Base-by-base conservation (phyloP, 2,329 filamentous ascomycete genomes). In the Phialophora macrospora region DNA sequence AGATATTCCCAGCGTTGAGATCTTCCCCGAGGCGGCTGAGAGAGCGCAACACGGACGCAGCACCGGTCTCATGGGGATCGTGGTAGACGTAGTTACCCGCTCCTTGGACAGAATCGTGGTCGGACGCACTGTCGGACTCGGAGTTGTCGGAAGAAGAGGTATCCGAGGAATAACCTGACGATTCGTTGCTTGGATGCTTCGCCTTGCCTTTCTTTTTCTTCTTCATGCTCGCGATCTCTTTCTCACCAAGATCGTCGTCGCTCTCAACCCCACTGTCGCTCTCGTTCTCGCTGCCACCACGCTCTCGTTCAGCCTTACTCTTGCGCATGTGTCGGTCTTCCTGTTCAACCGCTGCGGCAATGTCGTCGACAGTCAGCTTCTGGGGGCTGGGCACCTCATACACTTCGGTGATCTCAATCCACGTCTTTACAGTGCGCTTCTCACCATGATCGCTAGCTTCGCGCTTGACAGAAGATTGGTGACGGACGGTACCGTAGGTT, bases 391-490 rank as follows among this genome's bases (percentile, higher is more conserved):
- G 65, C 22, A 68, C 65, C 14, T 68, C 62, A 44, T 65, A 68
- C 14, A 65, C 63, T 32, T 68, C 62, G 17, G 62, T 64, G 44
- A 68, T 60, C 32, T 68, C 62, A 20, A 68, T 68, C 66, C 62
- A 68, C 3, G 66, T 68, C 44, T 62, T 68, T 24, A 68, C 60
- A 4, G 66, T 68, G 51, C 63, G 66, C 14, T 52, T 68, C 60
- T 68, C 66, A 22, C 62, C 66, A 34, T 52, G 49, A 7, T 68
- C 62, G 20, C 20, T 41, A 6, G 52, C 49, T 55, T 68, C 62
- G 9, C 59, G 59, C 41, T 62, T 65, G 24, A 59, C 66, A 38
- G 54, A 63, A 11, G 62, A 54, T 41, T 68, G 66, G 20, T 63
- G 62, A 22, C 62, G 62, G 28, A 68, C 54, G 12, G 22, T 60